phyloP scores from a whole-genome alignment of 192 early-diverging fungal genomes.

The Rhizoclosmatium globosum region DNA sequence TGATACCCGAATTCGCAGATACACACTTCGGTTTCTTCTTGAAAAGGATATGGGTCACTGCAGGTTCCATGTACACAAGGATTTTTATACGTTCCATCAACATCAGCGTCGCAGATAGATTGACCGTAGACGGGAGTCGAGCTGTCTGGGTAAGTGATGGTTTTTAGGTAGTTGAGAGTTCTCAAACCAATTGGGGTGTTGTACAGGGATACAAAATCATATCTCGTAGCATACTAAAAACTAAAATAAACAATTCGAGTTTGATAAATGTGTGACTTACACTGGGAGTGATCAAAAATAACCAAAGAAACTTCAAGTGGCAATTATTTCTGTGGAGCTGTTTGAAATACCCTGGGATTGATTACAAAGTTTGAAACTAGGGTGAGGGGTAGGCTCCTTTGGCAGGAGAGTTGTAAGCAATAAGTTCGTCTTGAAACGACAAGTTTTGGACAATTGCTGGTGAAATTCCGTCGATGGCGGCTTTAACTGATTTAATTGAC shows the following conservation, averaged over 20 bases:
- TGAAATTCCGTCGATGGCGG: neutral
- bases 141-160: neutral
- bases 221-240: neutral
- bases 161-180: neutral
- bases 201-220: neutral
- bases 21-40: neutral
- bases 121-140: neutral
- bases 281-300: neutral
- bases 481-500: neutral
- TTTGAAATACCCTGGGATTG: neutral
- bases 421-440: neutral
- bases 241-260: too few species aligned
- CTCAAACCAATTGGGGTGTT: neutral
- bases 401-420: neutral
- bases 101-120: slow-evolving; percentile 1
- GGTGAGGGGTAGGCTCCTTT: neutral
- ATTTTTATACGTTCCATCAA: neutral
- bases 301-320: neutral
- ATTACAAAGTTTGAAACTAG: neutral
- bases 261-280: neutral
- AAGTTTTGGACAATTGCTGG: neutral
- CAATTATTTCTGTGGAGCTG: neutral
- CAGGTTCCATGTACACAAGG: slow-evolving; percentile 1
- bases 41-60: neutral
- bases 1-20: neutral